Evolutionary conservation across 805 yeast species (phyloP).

Genomic region (Lachancea lanzarotensis): DNA sequence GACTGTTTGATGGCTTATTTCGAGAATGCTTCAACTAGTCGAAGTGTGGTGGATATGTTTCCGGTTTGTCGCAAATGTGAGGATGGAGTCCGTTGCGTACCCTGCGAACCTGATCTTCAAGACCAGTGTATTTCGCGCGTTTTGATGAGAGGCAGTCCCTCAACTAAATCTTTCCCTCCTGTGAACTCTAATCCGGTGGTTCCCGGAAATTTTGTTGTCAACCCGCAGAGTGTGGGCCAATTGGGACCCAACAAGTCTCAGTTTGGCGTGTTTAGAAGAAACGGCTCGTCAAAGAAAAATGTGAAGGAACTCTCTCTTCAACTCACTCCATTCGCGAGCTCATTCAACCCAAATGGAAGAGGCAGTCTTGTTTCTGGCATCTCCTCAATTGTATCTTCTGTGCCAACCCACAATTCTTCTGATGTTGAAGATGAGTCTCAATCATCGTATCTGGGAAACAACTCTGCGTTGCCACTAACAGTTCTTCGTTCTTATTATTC

Average conservation of each 20-base stretch:
- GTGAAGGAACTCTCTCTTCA: constrained; percentile 5
- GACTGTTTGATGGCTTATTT: constrained; percentile 45
- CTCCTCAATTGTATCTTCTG: constrained; percentile 14
- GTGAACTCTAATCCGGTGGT: background rate
- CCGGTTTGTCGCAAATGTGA: constrained; percentile 25
- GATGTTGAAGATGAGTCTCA: background rate
- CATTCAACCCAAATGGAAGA: background rate
- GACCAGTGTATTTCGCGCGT: constrained; percentile 24
- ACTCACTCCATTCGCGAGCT: constrained; percentile 3
- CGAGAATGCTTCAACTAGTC: constrained; percentile 15
- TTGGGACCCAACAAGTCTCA: background rate
- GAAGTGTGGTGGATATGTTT: constrained; percentile 21
- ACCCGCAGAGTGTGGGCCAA: background rate
- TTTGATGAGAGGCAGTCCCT: constrained; percentile 4
- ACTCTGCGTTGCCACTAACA: constrained; percentile 13
- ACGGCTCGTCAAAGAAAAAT: constrained; percentile 5
- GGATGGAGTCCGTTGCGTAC: constrained; percentile 22
- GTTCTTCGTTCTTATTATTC: constrained; percentile 23
- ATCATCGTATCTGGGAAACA: background rate
- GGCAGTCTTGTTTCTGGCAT: constrained; percentile 12
- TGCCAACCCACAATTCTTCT: constrained; percentile 5
- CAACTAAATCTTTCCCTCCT: background rate
- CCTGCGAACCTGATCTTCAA: constrained; percentile 22
- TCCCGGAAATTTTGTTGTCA: background rate
- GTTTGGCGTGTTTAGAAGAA: background rate